These are phyloP conservation scores for Paratinospora sagittata DNA, from an alignment of 164 flowering plant species.

Conservation along the genomic window DNA sequence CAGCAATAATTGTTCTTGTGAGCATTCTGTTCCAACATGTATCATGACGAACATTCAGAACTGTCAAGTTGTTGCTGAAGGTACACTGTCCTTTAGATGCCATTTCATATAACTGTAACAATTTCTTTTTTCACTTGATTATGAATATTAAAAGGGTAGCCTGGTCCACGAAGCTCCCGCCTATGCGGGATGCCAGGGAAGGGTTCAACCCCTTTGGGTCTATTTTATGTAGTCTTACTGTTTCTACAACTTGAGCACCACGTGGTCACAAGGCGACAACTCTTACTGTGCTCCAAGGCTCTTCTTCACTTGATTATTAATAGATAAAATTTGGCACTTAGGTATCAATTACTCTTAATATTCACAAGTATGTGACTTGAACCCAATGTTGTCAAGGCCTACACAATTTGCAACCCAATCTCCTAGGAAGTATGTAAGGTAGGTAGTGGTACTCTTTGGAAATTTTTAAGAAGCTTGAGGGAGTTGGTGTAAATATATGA, in stretches of 20 bases:
- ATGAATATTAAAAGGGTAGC: background rate
- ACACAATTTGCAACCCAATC: too few relatives aligned
- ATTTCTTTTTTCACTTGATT: background rate
- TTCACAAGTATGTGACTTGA: background rate
- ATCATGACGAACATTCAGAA: constrained; percentile 43
- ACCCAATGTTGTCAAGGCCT: background rate
- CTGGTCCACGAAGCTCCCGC: too few relatives aligned
- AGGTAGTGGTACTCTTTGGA: too few relatives aligned
- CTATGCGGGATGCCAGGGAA: too few relatives aligned
- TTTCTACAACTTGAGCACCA: too few relatives aligned
- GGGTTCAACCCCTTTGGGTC: background rate
- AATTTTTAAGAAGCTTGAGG: too few relatives aligned
- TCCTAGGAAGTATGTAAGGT: too few relatives aligned
- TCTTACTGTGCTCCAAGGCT: too few relatives aligned
- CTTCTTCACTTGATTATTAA: background rate
- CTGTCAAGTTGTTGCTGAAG: constrained; percentile 58
- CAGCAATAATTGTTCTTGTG: constrained; percentile 20
- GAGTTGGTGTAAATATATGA: too few relatives aligned
- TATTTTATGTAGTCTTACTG: too few relatives aligned
- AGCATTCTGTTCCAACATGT: constrained; percentile 27
- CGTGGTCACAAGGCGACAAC: too few relatives aligned
- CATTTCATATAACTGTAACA: background rate
- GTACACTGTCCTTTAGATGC: constrained; percentile 29
- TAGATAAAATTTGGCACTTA: background rate
- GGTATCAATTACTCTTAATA: background rate